These are phyloP conservation scores for Aspergillus kassunensis DNA, from an alignment of 495 filamentous ascomycete genomes.

Conservation along the genomic window DNA sequence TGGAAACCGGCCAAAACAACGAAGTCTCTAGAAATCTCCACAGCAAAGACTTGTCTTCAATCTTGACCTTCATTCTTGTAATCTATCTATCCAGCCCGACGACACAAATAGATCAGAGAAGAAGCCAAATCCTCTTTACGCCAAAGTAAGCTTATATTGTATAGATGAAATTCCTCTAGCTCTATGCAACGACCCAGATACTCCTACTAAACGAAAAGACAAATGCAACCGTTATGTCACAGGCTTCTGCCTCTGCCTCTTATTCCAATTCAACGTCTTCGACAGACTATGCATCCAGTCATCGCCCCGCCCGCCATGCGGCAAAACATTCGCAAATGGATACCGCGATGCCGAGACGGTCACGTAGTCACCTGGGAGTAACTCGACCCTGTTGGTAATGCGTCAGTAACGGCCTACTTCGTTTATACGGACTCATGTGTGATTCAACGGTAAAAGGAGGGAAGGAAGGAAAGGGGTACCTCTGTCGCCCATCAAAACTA, in stretches of 20 bases:
- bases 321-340: slow-evolving; percentile 87
- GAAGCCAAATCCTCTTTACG: too few species aligned
- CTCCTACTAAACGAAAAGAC: neutral
- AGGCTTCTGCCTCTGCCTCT: slow-evolving; percentile 67
- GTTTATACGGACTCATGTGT: too few species aligned
- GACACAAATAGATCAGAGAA: too few species aligned
- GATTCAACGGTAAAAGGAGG: neutral
- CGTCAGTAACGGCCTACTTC: slow-evolving; percentile 15
- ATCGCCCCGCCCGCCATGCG: slow-evolving; percentile 67
- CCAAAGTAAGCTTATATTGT: too few species aligned
- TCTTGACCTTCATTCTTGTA: too few species aligned
- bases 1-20: slow-evolving; percentile 25
- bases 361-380: slow-evolving; percentile 88
- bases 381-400: slow-evolving; percentile 56
- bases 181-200: too few species aligned
- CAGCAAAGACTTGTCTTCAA: neutral
- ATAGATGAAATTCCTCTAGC: too few species aligned
- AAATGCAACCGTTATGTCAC: too few species aligned
- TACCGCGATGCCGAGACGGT: slow-evolving; percentile 90
- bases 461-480: slow-evolving; percentile 32
- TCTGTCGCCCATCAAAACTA: slow-evolving; percentile 91
- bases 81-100: too few species aligned
- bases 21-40: slow-evolving; percentile 27
- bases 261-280: slow-evolving; percentile 92
- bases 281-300: slow-evolving; percentile 94